A percentile compares a stretch with the other conserved stretches of the same genome.
These are phyloP conservation scores for Camellia granthamiana DNA, from an alignment of 148 eudicot species.

Conservation along the genomic window DNA sequence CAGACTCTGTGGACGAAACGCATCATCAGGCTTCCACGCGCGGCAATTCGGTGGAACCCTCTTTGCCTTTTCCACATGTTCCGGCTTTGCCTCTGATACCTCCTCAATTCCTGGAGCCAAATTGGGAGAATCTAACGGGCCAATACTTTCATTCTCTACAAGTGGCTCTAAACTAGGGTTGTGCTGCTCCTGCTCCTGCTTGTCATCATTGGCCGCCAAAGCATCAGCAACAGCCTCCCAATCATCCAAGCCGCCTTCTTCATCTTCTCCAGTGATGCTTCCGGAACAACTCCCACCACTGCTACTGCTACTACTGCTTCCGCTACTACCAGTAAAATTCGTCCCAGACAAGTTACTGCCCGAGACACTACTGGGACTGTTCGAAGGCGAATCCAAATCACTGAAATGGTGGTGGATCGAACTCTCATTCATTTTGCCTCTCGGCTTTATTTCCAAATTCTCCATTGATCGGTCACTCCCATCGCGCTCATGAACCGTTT, in stretches of 20 bases:
- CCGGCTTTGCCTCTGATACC: conserved; percentile 25
- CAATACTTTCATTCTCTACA: conserved; percentile 15
- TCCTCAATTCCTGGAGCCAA: conserved; percentile 15
- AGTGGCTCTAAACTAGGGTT: conserved; percentile 22
- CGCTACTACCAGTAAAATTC: conserved; percentile 50
- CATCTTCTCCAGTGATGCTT: conserved; percentile 64
- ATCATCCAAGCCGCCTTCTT: conserved; percentile 78
- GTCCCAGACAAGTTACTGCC: conserved; percentile 46
- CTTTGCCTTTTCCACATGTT: conserved; percentile 25
- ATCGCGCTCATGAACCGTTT: conserved; percentile 21
- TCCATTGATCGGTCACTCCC: conserved; percentile 27
- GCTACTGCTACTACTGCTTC: conserved; percentile 38
- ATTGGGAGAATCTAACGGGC: conserved; percentile 14
- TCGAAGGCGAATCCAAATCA: conserved; percentile 57
- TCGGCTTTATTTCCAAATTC: conserved; percentile 40
- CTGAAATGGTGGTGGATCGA: conserved; percentile 42
- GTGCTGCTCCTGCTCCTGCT: conserved; percentile 33
- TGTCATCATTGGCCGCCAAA: conserved; percentile 45
- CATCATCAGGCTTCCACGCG: conserved; percentile 91
- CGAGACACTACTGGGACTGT: conserved; percentile 58
- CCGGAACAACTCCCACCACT: conserved; percentile 59
- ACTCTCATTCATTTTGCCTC: conserved; percentile 35
- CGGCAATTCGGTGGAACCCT: conserved; percentile 28
- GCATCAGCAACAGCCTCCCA: conserved; percentile 96
- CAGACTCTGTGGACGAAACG: conserved; percentile 72